phyloP scores from a whole-genome alignment of 1,139 yeast species.

The Tardiomyces blankii region DNA sequence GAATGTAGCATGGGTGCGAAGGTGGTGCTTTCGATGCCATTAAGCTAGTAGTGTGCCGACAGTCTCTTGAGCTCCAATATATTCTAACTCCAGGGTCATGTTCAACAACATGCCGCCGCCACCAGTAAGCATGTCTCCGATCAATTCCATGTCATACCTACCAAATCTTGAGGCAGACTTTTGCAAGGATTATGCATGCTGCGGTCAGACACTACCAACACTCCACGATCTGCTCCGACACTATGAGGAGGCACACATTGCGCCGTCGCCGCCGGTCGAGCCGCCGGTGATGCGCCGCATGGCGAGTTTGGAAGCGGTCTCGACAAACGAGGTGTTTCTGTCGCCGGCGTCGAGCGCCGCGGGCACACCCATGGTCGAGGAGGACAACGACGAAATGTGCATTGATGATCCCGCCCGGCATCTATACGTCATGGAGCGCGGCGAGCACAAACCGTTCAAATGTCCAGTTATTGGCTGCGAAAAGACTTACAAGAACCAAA shows the following conservation, averaged over 20 bases:
- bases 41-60: no score
- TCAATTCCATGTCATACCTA: conserved; percentile 58
- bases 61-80: background rate
- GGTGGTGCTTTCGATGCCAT: no score
- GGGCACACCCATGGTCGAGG: conserved; percentile 20
- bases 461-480: conserved; percentile 99
- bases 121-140: conserved; percentile 35
- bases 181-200: conserved; percentile 92
- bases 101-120: conserved; percentile 18
- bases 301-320: conserved; percentile 50
- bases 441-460: conserved; percentile 88
- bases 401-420: conserved; percentile 83
- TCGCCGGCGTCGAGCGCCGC: conserved; percentile 18
- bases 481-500: conserved; percentile 93
- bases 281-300: conserved; percentile 32
- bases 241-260: conserved; percentile 92
- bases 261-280: conserved; percentile 47
- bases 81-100: conserved; percentile 13
- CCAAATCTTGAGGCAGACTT: conserved; percentile 93
- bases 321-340: conserved; percentile 83
- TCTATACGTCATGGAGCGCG: conserved; percentile 81
- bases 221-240: conserved; percentile 87
- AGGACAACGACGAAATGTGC: conserved; percentile 34
- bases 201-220: conserved; percentile 87
- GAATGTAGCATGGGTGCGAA: no score